These are phyloP conservation scores for Kodamaea lidongshanica DNA, from an alignment of 805 yeast species.

Conservation along the genomic window DNA sequence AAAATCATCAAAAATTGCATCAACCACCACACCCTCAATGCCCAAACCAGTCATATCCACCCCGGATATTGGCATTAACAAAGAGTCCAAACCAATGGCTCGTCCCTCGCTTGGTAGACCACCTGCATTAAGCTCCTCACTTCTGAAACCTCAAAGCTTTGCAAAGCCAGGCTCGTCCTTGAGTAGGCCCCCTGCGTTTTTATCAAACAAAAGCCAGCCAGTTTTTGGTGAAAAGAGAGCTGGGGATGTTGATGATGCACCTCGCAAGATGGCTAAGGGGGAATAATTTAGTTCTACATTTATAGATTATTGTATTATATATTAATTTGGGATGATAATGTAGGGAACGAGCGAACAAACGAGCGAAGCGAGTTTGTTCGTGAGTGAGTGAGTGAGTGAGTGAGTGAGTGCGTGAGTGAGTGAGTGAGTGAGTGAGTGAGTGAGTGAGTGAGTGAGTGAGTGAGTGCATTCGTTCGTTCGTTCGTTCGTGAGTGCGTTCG, in stretches of 20 bases:
- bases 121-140: constrained; percentile 15
- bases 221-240: constrained; percentile 5
- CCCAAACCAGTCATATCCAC: neutral
- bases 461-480: no score
- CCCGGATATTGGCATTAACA: neutral
- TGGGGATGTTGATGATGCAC: constrained; percentile 6
- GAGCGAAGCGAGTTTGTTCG: neutral
- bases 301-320: constrained; percentile 3
- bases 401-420: no score
- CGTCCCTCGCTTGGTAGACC: constrained; percentile 19
- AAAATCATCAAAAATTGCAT: no score
- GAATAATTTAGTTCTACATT: constrained; percentile 5
- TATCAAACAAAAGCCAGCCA: constrained; percentile 22
- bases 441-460: no score
- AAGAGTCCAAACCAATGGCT: neutral
- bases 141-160: constrained; percentile 21
- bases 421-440: no score
- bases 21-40: no score
- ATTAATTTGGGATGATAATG: neutral
- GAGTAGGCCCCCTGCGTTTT: constrained; percentile 33
- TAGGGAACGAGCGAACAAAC: neutral
- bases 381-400: no score
- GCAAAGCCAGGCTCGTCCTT: constrained; percentile 27
- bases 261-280: constrained; percentile 8
- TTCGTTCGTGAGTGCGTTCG: no score